These are phyloP conservation scores for Pseudogymnoascus sp. DNA, from an alignment of 2,329 filamentous ascomycete species.

Conservation along the genomic window DNA sequence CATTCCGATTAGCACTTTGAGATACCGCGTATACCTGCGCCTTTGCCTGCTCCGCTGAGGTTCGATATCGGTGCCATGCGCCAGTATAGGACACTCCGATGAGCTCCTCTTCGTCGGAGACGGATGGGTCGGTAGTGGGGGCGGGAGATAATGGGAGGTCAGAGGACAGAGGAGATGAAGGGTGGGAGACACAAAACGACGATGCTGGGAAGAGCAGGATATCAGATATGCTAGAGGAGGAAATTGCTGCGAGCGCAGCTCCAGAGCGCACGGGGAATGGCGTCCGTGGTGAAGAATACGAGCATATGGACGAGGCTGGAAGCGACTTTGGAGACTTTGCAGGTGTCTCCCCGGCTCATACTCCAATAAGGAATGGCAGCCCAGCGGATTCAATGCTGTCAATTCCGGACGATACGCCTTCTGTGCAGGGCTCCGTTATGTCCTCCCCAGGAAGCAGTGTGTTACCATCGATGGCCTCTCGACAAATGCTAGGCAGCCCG, in stretches of 20 bases:
- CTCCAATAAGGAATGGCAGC: conserved; percentile 54
- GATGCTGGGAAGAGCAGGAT: conserved; percentile 38
- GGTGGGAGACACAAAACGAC: conserved; percentile 20
- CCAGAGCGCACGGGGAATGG: conserved; percentile 21
- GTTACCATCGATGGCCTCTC: conserved; percentile 60
- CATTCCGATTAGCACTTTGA: not conserved
- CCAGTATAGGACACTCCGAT: conserved; percentile 44
- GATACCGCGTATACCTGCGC: not conserved
- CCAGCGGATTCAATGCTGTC: conserved; percentile 63
- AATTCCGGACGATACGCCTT: conserved; percentile 76
- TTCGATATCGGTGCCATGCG: conserved; percentile 25
- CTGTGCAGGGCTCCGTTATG: conserved; percentile 60
- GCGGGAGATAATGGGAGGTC: conserved; percentile 39
- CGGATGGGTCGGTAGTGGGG: conserved; percentile 46
- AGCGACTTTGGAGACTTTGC: conserved; percentile 48
- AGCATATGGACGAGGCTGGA: conserved; percentile 31
- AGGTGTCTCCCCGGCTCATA: conserved; percentile 46
- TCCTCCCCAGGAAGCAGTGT: conserved; percentile 69
- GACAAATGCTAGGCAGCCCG: conserved; percentile 59
- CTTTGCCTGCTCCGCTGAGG: conserved; percentile 15
- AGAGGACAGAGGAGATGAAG: conserved; percentile 18
- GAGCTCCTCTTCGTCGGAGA: conserved; percentile 61
- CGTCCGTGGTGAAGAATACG: conserved; percentile 31
- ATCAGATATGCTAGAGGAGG: conserved; percentile 32
- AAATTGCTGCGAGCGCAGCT: conserved; percentile 18